Evolutionary conservation across 768 basidiomycete species (phyloP), one percentile per base, ranked within the genome.

Genomic region (Filobasidium floriforme): DNA sequence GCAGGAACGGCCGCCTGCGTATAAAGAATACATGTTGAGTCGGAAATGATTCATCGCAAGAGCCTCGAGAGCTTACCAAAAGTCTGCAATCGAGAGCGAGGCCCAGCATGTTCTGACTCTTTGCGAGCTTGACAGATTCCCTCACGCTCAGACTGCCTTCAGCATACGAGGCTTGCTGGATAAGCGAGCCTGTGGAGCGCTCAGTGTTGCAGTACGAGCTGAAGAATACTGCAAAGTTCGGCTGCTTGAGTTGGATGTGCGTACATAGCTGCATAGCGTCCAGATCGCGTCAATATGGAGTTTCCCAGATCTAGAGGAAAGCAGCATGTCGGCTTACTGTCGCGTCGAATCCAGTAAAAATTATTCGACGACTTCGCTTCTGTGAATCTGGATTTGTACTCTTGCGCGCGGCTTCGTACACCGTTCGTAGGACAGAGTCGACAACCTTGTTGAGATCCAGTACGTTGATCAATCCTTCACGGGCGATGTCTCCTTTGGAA

Each of bases 271-370:
- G 44, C 1, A 7, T 15, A 49, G 22, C 22, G 14, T 49, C 6
- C 14, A 22, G 18, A 15, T 5, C 5, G 46, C 46, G 14, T 49
- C 46, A 49, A 12, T 22, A 18, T 49, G 15, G 46, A n/a, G 5
- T 18, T 15, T 22, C 14, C 15, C 22, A 49, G 5, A 22, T 49
- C 12, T 9, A 37, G 9, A 37, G 32, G 32, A 37, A 37, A 37
- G 64, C 63, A 46, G 29, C 29, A 66, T 28, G 46, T 9, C 9
- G 7, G 40, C 67, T 60, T 41, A 92, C 85, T 75, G 89, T 87
- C 10, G 93, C 90, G 59, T 88, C 88, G 77, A 89, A 98, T 7
- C 92, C 94, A 44, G 88, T 87, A 75, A 99, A 92, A n/a, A 91
- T 85, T 67, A 97, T 85, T 71, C 88, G 88, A 60, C 92, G 83